Base-by-base conservation (phyloP, 495 filamentous ascomycete genomes). In the Lepidopterella palustris region DNA sequence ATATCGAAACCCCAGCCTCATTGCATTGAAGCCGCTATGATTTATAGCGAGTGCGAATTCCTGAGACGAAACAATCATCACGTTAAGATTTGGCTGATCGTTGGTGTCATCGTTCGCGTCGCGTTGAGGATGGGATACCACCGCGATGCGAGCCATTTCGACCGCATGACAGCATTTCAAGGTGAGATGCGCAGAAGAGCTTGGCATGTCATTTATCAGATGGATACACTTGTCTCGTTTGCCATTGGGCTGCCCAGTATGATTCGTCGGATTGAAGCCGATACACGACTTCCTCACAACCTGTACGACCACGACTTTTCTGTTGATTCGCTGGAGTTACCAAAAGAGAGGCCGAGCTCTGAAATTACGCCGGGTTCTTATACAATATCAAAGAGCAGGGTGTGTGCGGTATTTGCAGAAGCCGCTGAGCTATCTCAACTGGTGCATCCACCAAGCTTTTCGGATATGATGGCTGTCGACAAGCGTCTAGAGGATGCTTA, bases 361-460 rank as follows among this genome's bases (percentile, higher is more conserved):
- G 71, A 73, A 39, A 45, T 73, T 3, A 72, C 72, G 2, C 64
- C 71, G n/a, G 62, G 32, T 4, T 60, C 74, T 18, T 80, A 77
- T 53, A 64, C 72, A 0, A 73, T 78, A 20, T 69, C 72, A 1
- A 77, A 79, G 53, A 66, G 65, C 15, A 67, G 72, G 27, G 53
- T 80, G 18, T 67, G 69, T 9, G 60, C 66, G 0, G 63, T 77
- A n/a, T 75, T 78, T 50, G 78, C 72, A 9, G 68, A 76, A 45
- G 73, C 77, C 21, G 69, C 73, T 11, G 79, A 83, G 21, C 62
- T 75, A 10, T 72, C 68, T 3, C 72, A 74, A 11, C 68, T 70
- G 4, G 67, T 75, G 5, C 60, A 63, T 1, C 60, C 68, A 18
- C 71, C 76, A 3, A 49, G 55, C 0, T 70, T 75, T 51, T 69